phyloP scores from a whole-genome alignment of 2,329 filamentous ascomycete species.

The Aspergillus sp. region DNA sequence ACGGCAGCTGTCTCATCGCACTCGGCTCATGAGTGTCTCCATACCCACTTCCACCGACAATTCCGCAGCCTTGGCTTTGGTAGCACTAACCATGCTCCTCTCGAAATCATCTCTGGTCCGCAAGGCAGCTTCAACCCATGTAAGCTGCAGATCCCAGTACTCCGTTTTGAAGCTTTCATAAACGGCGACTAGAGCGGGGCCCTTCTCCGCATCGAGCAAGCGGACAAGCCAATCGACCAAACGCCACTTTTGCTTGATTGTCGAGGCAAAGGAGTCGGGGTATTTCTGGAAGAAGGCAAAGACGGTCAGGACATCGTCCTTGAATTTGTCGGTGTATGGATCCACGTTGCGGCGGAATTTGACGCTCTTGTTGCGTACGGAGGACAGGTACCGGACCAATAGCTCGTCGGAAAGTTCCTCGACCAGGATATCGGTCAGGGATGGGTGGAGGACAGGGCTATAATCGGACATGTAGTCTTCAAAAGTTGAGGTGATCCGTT shows the following conservation, averaged over 20 bases:
- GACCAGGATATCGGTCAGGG: constrained; percentile 83
- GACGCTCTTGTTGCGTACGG: constrained; percentile 82
- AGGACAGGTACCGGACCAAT: constrained; percentile 75
- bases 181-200: constrained; percentile 65
- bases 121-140: constrained; percentile 91
- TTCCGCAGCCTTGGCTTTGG: constrained; percentile 85
- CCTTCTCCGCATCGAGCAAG: constrained; percentile 70
- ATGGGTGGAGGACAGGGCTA: constrained; percentile 74
- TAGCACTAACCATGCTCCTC: constrained; percentile 76
- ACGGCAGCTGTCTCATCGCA: constrained; percentile 54
- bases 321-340: constrained; percentile 87
- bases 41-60: constrained; percentile 72
- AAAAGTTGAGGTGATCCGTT: constrained; percentile 89
- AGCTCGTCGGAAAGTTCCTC: constrained; percentile 92
- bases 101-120: constrained; percentile 90
- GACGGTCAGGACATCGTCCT: constrained; percentile 83
- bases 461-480: constrained; percentile 94
- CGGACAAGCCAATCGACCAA: constrained; percentile 80
- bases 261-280: constrained; percentile 63
- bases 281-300: constrained; percentile 82
- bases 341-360: constrained; percentile 77
- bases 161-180: constrained; percentile 78
- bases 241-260: constrained; percentile 88
- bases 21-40: constrained; percentile 92
- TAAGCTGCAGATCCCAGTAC: constrained; percentile 92